phyloP scores from a whole-genome alignment of 1,284 basidiomycete genomes.

The Sutorius eximius region DNA sequence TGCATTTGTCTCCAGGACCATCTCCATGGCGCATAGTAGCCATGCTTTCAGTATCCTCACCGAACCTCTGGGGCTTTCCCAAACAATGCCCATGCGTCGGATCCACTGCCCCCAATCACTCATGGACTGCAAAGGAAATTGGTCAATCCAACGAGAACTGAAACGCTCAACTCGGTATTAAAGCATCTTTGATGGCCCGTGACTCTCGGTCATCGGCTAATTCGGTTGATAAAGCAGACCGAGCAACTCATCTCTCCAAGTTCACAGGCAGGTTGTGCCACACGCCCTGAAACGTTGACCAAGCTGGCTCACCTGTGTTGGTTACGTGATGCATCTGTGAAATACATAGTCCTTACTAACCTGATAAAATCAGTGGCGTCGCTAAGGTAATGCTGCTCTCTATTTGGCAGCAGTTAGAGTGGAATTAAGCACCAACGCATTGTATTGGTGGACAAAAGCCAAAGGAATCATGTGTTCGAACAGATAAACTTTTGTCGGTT shows the following conservation, averaged over 20 bases:
- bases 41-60: neutral
- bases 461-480: neutral
- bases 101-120: neutral
- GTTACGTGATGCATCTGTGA: slow-evolving; percentile 19
- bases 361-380: slow-evolving; percentile 16
- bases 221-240: neutral
- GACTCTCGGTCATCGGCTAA: neutral
- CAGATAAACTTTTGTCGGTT: slow-evolving; percentile 11
- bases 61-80: neutral
- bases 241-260: neutral
- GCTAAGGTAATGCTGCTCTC: neutral
- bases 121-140: neutral
- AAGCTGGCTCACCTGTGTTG: neutral
- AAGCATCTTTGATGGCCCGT: neutral
- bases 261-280: neutral
- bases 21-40: slow-evolving; percentile 10
- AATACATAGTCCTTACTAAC: neutral
- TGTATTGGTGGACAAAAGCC: neutral
- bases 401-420: neutral
- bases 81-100: neutral
- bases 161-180: neutral
- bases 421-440: neutral
- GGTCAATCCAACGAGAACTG: neutral
- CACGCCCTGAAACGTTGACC: neutral
- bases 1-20: slow-evolving; percentile 7